A percentile compares a stretch with the other conserved stretches of the same genome.
These are phyloP conservation scores for Zangia roseola DNA, from an alignment of 768 basidiomycete species.

Conservation along the genomic window DNA sequence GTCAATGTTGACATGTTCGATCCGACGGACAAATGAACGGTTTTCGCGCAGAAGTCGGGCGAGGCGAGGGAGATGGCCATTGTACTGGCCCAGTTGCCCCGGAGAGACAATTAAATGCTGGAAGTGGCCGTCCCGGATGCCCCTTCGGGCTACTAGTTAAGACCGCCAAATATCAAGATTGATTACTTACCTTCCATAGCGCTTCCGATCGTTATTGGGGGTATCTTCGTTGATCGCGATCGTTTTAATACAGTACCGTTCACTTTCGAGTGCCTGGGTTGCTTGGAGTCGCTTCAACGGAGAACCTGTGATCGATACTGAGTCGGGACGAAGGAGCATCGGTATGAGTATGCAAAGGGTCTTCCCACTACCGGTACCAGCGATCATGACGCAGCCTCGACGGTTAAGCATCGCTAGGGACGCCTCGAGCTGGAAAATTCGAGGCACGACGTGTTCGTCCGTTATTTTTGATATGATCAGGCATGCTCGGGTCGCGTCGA, in stretches of 20 bases:
- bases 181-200: neutral
- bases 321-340: neutral
- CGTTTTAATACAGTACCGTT: neutral
- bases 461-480: neutral
- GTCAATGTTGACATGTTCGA: neutral
- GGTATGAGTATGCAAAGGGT: neutral
- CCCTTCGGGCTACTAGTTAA: neutral
- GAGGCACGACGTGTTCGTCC: neutral
- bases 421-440: neutral
- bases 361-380: constrained; percentile 2
- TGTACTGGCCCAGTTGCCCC: constrained; percentile 1
- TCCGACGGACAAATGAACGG: neutral
- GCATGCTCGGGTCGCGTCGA: neutral
- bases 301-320: neutral
- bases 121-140: neutral
- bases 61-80: neutral
- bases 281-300: neutral
- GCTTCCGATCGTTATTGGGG: neutral
- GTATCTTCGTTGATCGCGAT: neutral
- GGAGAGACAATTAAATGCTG: constrained; percentile 8
- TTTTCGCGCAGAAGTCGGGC: neutral
- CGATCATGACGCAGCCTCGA: neutral
- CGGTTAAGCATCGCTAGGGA: neutral
- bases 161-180: too few relatives aligned
- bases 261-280: neutral